These are phyloP conservation scores for Pseudogymnoascus verrucosus DNA, from an alignment of 2,329 filamentous ascomycete species.

Conservation along the genomic window DNA sequence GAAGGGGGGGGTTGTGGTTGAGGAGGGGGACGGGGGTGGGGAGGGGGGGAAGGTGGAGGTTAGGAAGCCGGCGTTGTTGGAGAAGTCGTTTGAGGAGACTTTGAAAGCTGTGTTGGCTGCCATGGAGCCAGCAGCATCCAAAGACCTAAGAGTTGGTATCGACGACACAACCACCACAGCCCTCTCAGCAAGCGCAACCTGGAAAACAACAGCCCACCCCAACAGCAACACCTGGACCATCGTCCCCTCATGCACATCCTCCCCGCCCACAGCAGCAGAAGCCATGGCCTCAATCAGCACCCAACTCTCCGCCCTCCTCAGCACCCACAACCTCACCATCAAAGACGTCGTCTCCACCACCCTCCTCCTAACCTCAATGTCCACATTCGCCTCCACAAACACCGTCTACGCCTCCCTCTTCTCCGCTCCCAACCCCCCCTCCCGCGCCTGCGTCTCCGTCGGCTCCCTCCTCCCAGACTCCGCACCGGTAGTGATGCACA, in stretches of 20 bases:
- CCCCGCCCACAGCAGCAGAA: slow-evolving; percentile 12
- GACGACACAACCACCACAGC: neutral
- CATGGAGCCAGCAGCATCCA: neutral
- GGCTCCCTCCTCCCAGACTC: slow-evolving; percentile 56
- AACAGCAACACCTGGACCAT: neutral
- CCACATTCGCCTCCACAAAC: neutral
- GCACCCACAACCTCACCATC: neutral
- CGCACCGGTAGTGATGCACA: slow-evolving; percentile 52
- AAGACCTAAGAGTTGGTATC: neutral
- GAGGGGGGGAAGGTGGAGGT: slow-evolving; percentile 36
- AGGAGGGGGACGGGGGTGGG: too few relatives aligned
- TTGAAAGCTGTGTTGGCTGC: slow-evolving; percentile 10
- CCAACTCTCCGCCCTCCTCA: neutral
- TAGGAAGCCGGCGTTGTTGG: slow-evolving; percentile 58
- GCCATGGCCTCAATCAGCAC: slow-evolving; percentile 12
- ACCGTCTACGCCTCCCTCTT: slow-evolving; percentile 68
- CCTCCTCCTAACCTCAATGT: slow-evolving; percentile 1
- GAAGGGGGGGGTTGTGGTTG: slow-evolving; percentile 42
- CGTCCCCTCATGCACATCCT: slow-evolving; percentile 13
- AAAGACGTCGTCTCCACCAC: slow-evolving; percentile 42
- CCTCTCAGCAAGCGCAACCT: neutral
- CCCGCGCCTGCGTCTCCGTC: slow-evolving; percentile 74
- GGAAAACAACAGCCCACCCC: neutral
- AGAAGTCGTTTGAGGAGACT: slow-evolving; percentile 45
- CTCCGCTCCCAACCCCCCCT: slow-evolving; percentile 68